A percentile compares a stretch with the other conserved stretches of the same genome.
Conservation (phyloP, 2,329 filamentous ascomycete genomes). For the Ophiocordyceps sinensis region DNA sequence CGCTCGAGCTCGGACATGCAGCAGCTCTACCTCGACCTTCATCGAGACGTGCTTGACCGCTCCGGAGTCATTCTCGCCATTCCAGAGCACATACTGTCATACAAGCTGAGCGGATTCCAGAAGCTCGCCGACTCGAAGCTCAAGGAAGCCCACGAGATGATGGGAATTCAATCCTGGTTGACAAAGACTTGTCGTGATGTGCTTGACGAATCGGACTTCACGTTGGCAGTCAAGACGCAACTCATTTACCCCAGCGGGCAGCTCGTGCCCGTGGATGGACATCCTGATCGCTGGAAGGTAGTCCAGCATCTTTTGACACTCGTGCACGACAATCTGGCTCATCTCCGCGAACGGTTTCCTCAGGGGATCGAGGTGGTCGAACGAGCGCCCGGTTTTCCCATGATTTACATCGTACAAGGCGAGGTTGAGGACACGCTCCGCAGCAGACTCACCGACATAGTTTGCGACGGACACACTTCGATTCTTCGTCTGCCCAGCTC, state of each 20-base stretch:
- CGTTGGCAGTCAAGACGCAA: constrained; percentile 37
- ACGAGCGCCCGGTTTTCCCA: constrained; percentile 30
- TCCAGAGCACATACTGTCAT: constrained; percentile 52
- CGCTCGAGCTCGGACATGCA: constrained; percentile 12
- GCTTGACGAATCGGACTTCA: constrained; percentile 49
- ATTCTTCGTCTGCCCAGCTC: constrained; percentile 5
- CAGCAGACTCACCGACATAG: constrained; percentile 22
- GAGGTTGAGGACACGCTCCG: constrained; percentile 31
- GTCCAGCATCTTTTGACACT: constrained; percentile 25
- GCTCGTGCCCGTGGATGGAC: constrained; percentile 33
- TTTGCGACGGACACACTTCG: constrained; percentile 17
- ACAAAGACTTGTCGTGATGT: constrained; percentile 39
- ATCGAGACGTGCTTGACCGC: constrained; percentile 7
- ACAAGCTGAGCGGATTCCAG: constrained; percentile 46
- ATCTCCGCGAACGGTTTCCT: constrained; percentile 18
- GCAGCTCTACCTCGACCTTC: constrained; percentile 19
- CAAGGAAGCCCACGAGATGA: constrained; percentile 29
- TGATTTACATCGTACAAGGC: constrained; percentile 37
- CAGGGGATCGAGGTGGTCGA: constrained; percentile 31
- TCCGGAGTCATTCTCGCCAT: constrained; percentile 42
- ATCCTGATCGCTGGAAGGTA: constrained; percentile 36
- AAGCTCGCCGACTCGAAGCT: constrained; percentile 32
- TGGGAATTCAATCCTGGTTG: constrained; percentile 35
- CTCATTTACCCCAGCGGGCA: constrained; percentile 41
- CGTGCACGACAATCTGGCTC: constrained; percentile 20